Conservation (phyloP, 1,139 yeast species). For the Saccharomyces hybrid region DNA sequence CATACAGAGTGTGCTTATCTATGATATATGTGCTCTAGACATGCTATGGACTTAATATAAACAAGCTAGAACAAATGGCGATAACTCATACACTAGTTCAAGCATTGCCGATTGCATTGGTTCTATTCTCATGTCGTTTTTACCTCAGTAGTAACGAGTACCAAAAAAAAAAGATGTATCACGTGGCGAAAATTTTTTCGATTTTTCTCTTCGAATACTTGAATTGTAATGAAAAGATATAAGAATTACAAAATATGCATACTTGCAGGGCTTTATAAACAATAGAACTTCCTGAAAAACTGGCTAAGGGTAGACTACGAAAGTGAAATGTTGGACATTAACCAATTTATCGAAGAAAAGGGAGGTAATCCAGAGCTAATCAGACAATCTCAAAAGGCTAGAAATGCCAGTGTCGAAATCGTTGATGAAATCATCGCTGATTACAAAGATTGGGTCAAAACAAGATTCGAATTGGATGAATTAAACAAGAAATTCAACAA, state of each 20-base stretch:
- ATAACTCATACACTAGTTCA: background rate
- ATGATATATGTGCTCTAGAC: background rate
- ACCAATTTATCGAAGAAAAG: conserved; percentile 85
- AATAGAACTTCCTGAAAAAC: background rate
- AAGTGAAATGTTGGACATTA: conserved; percentile 71
- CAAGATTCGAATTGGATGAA: conserved; percentile 88
- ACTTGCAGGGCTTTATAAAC: background rate
- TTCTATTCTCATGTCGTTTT: background rate
- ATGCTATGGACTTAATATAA: background rate
- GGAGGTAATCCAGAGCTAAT: conserved; percentile 93
- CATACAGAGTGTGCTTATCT: background rate
- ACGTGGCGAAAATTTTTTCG: background rate
- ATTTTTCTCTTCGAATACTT: background rate
- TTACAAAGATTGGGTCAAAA: conserved; percentile 86
- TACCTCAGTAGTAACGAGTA: background rate
- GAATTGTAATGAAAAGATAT: background rate
- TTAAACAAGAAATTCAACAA: conserved; percentile 79
- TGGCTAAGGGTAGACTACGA: background rate
- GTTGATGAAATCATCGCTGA: conserved; percentile 91
- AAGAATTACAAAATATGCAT: background rate
- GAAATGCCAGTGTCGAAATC: conserved; percentile 89
- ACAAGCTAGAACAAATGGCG: background rate
- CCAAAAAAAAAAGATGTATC: background rate
- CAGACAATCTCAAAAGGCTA: conserved; percentile 81
- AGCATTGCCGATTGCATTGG: background rate